These are phyloP conservation scores for Podospora pseudopauciseta DNA, from an alignment of 495 filamentous ascomycete species.

Conservation along the genomic window DNA sequence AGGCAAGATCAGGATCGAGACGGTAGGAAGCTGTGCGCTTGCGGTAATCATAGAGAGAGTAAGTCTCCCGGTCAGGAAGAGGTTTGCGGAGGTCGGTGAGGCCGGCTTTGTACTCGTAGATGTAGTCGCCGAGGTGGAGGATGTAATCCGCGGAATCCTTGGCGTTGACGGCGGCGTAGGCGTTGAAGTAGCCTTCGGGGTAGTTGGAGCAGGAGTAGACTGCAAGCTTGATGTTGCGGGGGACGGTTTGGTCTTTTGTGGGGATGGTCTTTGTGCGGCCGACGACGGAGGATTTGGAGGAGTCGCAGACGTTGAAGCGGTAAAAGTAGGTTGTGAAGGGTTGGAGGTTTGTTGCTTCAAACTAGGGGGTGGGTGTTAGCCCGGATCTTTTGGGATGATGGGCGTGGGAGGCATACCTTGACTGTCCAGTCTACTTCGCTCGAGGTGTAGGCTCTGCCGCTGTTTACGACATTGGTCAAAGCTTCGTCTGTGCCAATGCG, in stretches of 20 bases:
- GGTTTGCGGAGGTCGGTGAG: slow-evolving; percentile 47
- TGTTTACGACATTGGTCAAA: slow-evolving; percentile 20
- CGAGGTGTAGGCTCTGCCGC: slow-evolving; percentile 53
- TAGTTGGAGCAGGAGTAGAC: slow-evolving; percentile 58
- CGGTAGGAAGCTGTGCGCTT: slow-evolving; percentile 57
- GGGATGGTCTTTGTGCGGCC: slow-evolving; percentile 57
- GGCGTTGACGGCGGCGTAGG: slow-evolving; percentile 60
- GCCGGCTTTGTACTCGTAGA: slow-evolving; percentile 58
- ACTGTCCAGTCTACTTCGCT: slow-evolving; percentile 68
- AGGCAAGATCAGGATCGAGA: slow-evolving; percentile 57
- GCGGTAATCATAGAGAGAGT: slow-evolving; percentile 58
- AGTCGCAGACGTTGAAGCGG: slow-evolving; percentile 53
- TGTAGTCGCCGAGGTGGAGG: slow-evolving; percentile 64
- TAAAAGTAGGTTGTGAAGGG: slow-evolving; percentile 62
- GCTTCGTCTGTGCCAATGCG: slow-evolving; percentile 40
- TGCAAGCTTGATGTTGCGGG: slow-evolving; percentile 44
- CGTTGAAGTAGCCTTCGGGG: slow-evolving; percentile 57
- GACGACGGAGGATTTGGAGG: slow-evolving; percentile 42
- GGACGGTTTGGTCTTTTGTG: slow-evolving; percentile 34
- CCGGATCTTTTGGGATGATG: neutral
- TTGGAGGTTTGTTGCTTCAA: slow-evolving; percentile 56
- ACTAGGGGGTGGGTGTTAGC: slow-evolving; percentile 30
- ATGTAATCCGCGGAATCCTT: slow-evolving; percentile 68
- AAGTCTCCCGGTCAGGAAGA: slow-evolving; percentile 48
- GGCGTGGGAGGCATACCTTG: slow-evolving; percentile 41